These are phyloP conservation scores for Adansonia gregorii DNA, from an alignment of 441 rosid genomes.

Conservation along the genomic window DNA sequence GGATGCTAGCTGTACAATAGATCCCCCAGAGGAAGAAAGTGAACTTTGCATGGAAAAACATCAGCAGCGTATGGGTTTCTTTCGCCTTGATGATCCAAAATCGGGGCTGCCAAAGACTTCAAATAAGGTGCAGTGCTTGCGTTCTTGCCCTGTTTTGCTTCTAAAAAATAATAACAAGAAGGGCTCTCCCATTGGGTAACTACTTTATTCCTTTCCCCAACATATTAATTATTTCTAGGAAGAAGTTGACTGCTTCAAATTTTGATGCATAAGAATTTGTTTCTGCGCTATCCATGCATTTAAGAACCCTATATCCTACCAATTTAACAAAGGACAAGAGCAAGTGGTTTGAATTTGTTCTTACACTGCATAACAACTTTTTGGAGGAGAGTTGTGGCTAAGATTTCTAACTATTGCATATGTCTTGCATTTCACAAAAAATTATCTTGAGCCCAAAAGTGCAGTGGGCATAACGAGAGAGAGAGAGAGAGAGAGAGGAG, in stretches of 20 bases:
- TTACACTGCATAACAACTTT: not conserved
- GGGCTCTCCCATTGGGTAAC: constrained; percentile 58
- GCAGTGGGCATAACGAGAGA: not conserved
- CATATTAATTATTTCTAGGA: not conserved
- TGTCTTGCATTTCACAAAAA: not conserved
- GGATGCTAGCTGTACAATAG: constrained; percentile 54
- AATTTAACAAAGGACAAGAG: not conserved
- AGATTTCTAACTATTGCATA: not conserved
- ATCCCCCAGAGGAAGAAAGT: constrained; percentile 68
- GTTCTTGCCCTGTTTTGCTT: constrained; percentile 71
- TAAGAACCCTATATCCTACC: not conserved
- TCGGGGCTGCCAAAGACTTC: not conserved
- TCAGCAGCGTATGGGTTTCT: constrained; percentile 51
- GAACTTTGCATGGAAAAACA: constrained; percentile 65
- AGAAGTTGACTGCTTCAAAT: not conserved
- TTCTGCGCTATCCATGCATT: constrained; percentile 2
- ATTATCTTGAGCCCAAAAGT: not conserved
- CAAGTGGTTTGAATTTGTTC: not conserved
- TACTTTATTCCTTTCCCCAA: constrained; percentile 27
- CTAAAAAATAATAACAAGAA: constrained; percentile 52
- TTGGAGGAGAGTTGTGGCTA: not conserved
- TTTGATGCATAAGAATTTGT: constrained; percentile 10
- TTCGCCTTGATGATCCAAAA: constrained; percentile 56
- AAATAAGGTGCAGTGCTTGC: constrained; percentile 45
- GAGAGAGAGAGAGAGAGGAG: not conserved